Evolutionary conservation across 225 moss, liverwort and hornwort genomes (phyloP).

Genomic region (Pleurozium schreberi): DNA sequence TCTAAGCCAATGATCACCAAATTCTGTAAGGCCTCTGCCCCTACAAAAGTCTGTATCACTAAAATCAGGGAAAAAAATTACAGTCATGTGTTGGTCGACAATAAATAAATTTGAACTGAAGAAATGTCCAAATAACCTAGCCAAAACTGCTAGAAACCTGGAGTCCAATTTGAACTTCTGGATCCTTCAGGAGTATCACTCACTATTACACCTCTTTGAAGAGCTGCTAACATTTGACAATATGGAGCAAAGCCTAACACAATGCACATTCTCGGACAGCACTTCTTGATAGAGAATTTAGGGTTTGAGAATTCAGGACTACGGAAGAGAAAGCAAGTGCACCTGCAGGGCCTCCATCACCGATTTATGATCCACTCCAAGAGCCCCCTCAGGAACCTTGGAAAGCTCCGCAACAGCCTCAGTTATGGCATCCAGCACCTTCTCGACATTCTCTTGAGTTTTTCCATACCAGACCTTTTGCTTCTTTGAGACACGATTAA

Average conservation of each 20-base stretch:
- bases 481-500: slow-evolving; percentile 88
- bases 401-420: slow-evolving; percentile 52
- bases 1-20: not conserved
- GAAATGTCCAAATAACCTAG: not conserved
- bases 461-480: slow-evolving; percentile 81
- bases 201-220: not conserved
- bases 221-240: not conserved
- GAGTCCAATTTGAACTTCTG: not conserved
- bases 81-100: not conserved
- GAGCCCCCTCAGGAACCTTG: slow-evolving; percentile 38
- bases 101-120: not conserved
- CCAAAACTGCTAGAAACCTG: not conserved
- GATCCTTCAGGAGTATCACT: not conserved
- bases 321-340: not conserved
- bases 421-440: slow-evolving; percentile 62
- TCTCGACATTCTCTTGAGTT: slow-evolving; percentile 83
- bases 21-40: not conserved
- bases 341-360: slow-evolving; percentile 59
- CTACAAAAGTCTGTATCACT: not conserved
- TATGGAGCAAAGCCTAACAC: not conserved
- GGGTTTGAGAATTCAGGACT: not conserved
- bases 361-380: slow-evolving; percentile 42
- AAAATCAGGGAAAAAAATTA: not conserved
- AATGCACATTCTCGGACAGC: not conserved
- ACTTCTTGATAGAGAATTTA: not conserved